A percentile compares a stretch with the other conserved stretches of the same genome.
Conservation (phyloP, 73 alveolate genomes). For the Breviolum minutum region DNA sequence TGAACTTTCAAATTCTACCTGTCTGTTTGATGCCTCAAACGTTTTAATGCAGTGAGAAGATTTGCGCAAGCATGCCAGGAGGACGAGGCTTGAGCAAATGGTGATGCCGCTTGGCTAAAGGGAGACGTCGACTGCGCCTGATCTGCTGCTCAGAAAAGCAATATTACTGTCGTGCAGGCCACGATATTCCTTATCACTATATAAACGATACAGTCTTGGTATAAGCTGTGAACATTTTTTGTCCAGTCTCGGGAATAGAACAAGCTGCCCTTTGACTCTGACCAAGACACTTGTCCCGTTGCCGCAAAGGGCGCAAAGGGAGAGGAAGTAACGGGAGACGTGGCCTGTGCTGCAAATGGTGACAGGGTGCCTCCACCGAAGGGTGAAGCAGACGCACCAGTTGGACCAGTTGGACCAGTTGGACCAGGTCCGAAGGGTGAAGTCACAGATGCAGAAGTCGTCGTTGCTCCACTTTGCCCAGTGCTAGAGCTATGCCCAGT, state of each 20-base stretch:
- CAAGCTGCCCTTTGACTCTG: too few species aligned
- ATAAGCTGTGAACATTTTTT: too few species aligned
- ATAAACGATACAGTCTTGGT: too few species aligned
- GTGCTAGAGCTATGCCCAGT: too few species aligned
- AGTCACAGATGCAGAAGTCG: neutral
- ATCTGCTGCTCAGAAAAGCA: neutral
- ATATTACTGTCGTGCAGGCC: neutral
- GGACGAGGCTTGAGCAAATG: neutral
- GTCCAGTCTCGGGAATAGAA: too few species aligned
- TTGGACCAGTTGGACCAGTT: neutral
- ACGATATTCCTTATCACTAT: too few species aligned
- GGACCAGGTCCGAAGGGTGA: neutral
- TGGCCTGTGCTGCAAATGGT: neutral
- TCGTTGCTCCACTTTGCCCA: too few species aligned
- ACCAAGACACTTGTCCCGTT: too few species aligned
- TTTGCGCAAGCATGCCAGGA: neutral
- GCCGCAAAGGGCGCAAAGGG: neutral
- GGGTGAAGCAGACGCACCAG: constrained; percentile 8
- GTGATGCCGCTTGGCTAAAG: neutral
- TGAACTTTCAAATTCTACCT: too few species aligned
- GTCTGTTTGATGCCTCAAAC: too few species aligned
- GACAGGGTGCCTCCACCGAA: neutral
- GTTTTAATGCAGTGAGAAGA: too few species aligned
- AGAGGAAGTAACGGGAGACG: neutral
- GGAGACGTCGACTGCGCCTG: neutral